phyloP scores from a whole-genome alignment of 2,329 filamentous ascomycete species.

The Neurospora crassa region DNA sequence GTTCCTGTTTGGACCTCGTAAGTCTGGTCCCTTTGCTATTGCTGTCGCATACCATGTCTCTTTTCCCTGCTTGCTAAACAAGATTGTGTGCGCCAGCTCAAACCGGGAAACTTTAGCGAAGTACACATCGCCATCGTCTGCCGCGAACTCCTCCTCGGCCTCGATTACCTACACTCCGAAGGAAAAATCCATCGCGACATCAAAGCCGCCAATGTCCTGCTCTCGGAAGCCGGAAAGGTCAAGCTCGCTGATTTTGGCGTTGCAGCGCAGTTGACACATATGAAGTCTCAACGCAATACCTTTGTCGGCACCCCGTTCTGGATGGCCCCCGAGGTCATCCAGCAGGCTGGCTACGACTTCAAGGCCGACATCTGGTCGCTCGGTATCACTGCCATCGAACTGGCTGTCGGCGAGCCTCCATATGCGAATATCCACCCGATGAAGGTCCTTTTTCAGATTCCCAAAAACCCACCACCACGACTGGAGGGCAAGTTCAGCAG shows the following conservation, averaged over 20 bases:
- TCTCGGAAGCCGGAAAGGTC: conserved; percentile 83
- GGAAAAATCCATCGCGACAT: conserved; percentile 96
- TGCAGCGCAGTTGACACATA: conserved; percentile 90
- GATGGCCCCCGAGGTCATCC: conserved; percentile 94
- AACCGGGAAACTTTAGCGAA: conserved; percentile 83
- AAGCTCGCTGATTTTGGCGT: conserved; percentile 97
- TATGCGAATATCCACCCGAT: conserved; percentile 80
- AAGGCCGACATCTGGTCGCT: conserved; percentile 92
- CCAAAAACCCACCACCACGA: conserved; percentile 75
- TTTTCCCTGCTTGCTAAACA: conserved; percentile 24
- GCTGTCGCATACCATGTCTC: not conserved
- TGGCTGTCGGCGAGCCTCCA: conserved; percentile 83
- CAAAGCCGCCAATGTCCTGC: conserved; percentile 90
- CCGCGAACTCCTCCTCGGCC: conserved; percentile 76
- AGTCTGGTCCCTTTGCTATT: conserved; percentile 15
- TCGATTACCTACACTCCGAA: conserved; percentile 88
- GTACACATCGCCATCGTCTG: conserved; percentile 89
- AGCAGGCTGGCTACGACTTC: conserved; percentile 74
- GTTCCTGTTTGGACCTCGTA: conserved; percentile 90
- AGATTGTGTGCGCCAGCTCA: conserved; percentile 49
- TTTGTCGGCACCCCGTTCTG: conserved; percentile 96
- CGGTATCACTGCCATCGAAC: conserved; percentile 84
- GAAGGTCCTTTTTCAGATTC: conserved; percentile 88
- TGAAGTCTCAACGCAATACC: conserved; percentile 94
- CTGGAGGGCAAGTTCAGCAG: conserved; percentile 79